phyloP scores from a whole-genome alignment of 768 basidiomycete genomes.

The Artomyces pyxidatus region DNA sequence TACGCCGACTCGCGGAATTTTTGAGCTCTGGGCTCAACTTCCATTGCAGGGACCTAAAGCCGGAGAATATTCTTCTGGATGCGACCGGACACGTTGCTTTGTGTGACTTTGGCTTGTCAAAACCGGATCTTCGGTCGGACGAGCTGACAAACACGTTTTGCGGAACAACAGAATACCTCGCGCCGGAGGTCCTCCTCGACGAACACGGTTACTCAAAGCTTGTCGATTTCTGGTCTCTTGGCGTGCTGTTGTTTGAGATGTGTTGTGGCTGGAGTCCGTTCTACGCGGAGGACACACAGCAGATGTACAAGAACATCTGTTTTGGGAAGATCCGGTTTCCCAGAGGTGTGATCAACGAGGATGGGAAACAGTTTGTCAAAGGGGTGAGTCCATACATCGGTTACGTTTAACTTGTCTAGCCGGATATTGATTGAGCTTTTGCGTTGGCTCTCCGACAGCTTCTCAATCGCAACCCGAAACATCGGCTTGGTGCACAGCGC shows the following conservation, averaged over 20 bases:
- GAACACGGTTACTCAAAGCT: constrained; percentile 98
- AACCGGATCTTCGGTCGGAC: constrained; percentile 87
- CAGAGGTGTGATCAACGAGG: constrained; percentile 92
- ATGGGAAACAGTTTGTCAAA: constrained; percentile 98
- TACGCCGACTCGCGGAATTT: constrained; percentile 32
- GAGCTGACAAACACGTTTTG: constrained; percentile 99
- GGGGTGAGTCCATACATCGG: constrained; percentile 54
- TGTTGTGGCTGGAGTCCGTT: constrained; percentile 99
- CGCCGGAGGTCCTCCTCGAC: constrained; percentile 96
- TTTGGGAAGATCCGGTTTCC: constrained; percentile 99
- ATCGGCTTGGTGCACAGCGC: constrained; percentile 84
- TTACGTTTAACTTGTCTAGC: constrained; percentile 6
- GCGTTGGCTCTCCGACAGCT: constrained; percentile 54
- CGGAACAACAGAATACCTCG: constrained; percentile 97
- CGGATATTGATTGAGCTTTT: constrained; percentile 8
- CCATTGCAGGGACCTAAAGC: constrained; percentile 76
- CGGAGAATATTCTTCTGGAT: constrained; percentile 96
- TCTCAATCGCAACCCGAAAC: constrained; percentile 96
- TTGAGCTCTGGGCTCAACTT: not conserved
- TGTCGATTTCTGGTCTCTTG: constrained; percentile 97
- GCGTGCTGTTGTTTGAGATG: constrained; percentile 98
- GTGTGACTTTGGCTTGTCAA: constrained; percentile 97
- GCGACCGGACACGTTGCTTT: constrained; percentile 97
- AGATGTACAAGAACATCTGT: constrained; percentile 99
- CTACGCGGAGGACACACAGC: constrained; percentile 98